Evolutionary conservation across 345 rosid genomes (phyloP).

Genomic region (Sonneratia caseolaris): DNA sequence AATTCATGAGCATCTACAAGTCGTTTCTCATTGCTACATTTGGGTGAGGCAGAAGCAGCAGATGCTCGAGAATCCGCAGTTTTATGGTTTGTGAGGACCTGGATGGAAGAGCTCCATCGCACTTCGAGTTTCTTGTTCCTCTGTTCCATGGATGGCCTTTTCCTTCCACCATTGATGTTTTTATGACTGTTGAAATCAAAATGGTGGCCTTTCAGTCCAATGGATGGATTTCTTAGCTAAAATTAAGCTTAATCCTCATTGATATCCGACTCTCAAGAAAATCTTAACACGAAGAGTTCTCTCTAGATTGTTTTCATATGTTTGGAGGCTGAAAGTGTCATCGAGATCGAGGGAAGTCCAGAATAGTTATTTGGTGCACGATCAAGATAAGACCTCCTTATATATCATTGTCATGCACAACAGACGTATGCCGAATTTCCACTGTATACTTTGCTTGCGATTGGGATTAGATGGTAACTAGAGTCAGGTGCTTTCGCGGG

Average conservation of each 20-base stretch:
- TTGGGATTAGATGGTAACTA: too few relatives aligned
- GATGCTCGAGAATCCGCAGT: background rate
- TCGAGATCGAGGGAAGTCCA: too few relatives aligned
- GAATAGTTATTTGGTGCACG: too few relatives aligned
- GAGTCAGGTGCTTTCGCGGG: too few relatives aligned
- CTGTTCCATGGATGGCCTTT: background rate
- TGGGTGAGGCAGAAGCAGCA: constrained; percentile 34
- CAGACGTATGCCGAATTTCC: too few relatives aligned
- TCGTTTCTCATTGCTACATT: constrained; percentile 73
- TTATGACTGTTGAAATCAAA: background rate
- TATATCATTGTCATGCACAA: too few relatives aligned
- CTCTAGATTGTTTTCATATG: background rate
- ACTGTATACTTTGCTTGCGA: too few relatives aligned
- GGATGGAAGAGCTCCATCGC: background rate
- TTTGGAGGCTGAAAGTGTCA: too few relatives aligned
- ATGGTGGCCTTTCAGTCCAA: background rate
- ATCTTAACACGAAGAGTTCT: background rate
- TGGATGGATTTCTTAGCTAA: background rate
- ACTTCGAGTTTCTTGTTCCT: background rate
- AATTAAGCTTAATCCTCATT: background rate
- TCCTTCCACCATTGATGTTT: background rate
- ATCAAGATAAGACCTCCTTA: too few relatives aligned
- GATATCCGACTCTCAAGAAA: background rate
- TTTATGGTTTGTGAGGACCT: background rate
- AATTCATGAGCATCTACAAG: constrained; percentile 91